phyloP scores from a whole-genome alignment of 148 eudicot species.

The Nyssa sinensis region DNA sequence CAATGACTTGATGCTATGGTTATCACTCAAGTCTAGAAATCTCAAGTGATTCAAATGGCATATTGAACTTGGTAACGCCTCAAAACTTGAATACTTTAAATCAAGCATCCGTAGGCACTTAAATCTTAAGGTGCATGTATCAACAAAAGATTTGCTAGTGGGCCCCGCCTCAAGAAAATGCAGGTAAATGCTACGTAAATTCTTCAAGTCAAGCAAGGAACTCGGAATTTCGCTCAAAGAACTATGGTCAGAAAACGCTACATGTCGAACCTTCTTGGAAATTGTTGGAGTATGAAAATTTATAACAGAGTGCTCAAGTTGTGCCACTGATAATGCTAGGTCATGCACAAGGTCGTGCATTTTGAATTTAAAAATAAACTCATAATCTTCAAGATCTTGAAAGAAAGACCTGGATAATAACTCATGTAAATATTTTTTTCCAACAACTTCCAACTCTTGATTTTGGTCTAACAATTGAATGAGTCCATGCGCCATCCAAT shows the following conservation, averaged over 20 bases:
- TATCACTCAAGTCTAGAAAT: neutral
- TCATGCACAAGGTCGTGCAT: conserved; percentile 34
- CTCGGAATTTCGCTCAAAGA: conserved; percentile 5
- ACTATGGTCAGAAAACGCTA: conserved; percentile 3
- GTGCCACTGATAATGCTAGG: conserved; percentile 17
- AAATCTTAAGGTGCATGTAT: conserved; percentile 5
- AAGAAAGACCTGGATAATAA: no score
- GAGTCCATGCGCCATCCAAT: conserved; percentile 36
- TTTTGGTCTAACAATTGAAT: no score
- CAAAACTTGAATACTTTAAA: neutral
- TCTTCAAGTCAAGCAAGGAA: conserved; percentile 2
- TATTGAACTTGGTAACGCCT: conserved; percentile 19
- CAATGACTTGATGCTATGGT: neutral
- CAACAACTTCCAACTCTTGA: no score
- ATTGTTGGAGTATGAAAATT: neutral
- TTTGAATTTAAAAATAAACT: conserved; percentile 6
- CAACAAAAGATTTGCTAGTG: conserved; percentile 3
- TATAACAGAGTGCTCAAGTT: neutral
- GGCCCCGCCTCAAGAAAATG: neutral
- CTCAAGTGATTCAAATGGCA: conserved; percentile 11
- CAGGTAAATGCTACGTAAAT: conserved; percentile 14
- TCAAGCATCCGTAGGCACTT: conserved; percentile 20
- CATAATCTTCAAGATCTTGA: neutral
- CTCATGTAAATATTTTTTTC: no score
- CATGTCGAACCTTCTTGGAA: neutral